Evolutionary conservation across 208 protist genomes (phyloP).

Genomic region (Lotmaria passim): DNA sequence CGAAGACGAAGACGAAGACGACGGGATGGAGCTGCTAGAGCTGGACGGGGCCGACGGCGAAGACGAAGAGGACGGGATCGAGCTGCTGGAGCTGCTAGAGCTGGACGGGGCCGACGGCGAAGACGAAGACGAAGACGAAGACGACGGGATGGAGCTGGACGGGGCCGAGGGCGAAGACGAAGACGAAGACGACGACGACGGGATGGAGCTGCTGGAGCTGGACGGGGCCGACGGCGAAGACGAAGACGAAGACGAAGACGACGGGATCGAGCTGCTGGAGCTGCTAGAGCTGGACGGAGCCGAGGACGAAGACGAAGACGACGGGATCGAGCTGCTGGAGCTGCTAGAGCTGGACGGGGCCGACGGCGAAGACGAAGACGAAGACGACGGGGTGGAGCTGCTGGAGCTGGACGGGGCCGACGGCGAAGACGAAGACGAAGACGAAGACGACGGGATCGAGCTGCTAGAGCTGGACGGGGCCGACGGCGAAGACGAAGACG

Average conservation of each 20-base stretch:
- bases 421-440: not conserved
- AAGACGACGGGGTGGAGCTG: not conserved
- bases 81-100: too few relatives aligned
- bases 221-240: too few relatives aligned
- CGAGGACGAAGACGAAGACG: too few relatives aligned
- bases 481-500: too few relatives aligned
- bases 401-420: not conserved
- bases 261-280: too few relatives aligned
- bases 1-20: too few relatives aligned
- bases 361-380: constrained; percentile 7
- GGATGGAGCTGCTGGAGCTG: constrained; percentile 3
- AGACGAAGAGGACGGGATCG: too few relatives aligned
- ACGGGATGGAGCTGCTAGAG: too few relatives aligned
- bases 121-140: not conserved
- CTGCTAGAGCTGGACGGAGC: too few relatives aligned
- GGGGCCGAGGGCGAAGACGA: not conserved
- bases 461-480: constrained; percentile 10
- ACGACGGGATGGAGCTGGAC: not conserved
- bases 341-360: not conserved
- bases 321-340: too few relatives aligned
- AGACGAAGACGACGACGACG: constrained; percentile 11
- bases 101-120: not conserved
- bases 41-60: too few relatives aligned
- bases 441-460: constrained; percentile 8
- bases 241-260: too few relatives aligned